phyloP scores from a whole-genome alignment of 2,329 filamentous ascomycete species.

The Eutypella sp. region DNA sequence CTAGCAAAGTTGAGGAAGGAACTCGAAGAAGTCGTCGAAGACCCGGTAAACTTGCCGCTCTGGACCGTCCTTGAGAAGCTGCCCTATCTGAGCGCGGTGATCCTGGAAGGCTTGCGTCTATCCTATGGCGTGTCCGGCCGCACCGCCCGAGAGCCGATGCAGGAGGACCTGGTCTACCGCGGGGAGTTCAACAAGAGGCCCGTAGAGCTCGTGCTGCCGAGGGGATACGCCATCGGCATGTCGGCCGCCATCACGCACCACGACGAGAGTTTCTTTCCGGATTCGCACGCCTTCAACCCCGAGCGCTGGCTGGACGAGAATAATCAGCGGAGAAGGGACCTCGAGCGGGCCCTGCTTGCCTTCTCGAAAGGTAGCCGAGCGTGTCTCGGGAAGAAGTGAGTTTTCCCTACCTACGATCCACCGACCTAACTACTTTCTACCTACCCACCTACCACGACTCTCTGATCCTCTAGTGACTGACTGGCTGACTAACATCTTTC shows the following conservation, averaged over 20 bases:
- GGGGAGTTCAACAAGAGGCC: conserved; percentile 18
- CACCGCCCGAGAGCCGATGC: conserved; percentile 20
- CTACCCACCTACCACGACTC: background rate
- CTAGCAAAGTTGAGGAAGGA: conserved; percentile 26
- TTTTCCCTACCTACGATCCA: background rate
- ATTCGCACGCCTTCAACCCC: conserved; percentile 33
- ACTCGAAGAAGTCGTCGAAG: conserved; percentile 19
- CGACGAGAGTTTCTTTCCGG: conserved; percentile 31
- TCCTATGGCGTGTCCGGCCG: conserved; percentile 24
- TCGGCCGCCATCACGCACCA: conserved; percentile 34
- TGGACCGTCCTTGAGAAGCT: conserved; percentile 30
- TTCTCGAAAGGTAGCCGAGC: conserved; percentile 37
- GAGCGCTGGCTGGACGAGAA: conserved; percentile 35
- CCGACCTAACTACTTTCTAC: conserved; percentile 14
- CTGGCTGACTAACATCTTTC: conserved; percentile 2
- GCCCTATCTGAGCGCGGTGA: conserved; percentile 32
- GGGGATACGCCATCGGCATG: conserved; percentile 34
- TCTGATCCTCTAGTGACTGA: background rate
- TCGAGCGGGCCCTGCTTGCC: conserved; percentile 34
- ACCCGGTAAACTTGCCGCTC: conserved; percentile 19
- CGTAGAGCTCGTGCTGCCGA: conserved; percentile 29
- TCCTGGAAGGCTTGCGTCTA: conserved; percentile 34
- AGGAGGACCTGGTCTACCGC: conserved; percentile 26
- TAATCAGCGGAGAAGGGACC: conserved; percentile 20
- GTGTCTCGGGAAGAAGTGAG: conserved; percentile 38